Percentiles rank a stretch among this genome's conserved stretches.
Conservation (phyloP, 257 asterid species). For the Lantana camara region DNA sequence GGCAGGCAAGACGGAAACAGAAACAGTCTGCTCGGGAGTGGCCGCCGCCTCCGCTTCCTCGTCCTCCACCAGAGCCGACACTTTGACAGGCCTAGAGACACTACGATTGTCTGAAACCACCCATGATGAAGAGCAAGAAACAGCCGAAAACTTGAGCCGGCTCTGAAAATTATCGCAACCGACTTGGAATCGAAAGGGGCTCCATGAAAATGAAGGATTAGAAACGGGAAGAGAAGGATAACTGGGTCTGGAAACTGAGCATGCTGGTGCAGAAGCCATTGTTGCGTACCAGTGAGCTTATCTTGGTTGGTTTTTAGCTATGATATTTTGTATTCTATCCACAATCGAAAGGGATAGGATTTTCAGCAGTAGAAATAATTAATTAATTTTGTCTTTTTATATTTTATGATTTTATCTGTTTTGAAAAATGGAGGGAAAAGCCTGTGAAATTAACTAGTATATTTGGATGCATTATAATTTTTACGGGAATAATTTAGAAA, state of each 20-base stretch:
- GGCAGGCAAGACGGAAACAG: constrained; percentile 76
- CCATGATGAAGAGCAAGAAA: constrained; percentile 23
- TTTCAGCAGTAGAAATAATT: background rate
- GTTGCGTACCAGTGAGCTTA: background rate
- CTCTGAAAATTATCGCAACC: constrained; percentile 12
- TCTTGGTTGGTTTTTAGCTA: background rate
- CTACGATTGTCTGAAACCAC: background rate
- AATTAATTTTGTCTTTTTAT: background rate
- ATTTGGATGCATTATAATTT: no score
- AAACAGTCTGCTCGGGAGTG: constrained; percentile 58
- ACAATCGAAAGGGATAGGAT: constrained; percentile 12
- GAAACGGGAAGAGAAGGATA: constrained; percentile 20
- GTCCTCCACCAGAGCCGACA: constrained; percentile 44
- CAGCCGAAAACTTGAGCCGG: constrained; percentile 20
- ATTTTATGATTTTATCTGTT: background rate
- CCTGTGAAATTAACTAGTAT: background rate
- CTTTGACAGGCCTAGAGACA: constrained; percentile 25
- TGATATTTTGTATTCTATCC: constrained; percentile 25
- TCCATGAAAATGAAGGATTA: constrained; percentile 6
- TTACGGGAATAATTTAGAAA: background rate
- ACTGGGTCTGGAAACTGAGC: constrained; percentile 31
- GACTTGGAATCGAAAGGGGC: constrained; percentile 22
- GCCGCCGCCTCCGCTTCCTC: constrained; percentile 27
- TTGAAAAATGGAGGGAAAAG: no score
- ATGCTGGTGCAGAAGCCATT: constrained; percentile 52